Conservation (phyloP, 2,329 filamentous ascomycete species). For the Proliferodiscus dingleyae region DNA sequence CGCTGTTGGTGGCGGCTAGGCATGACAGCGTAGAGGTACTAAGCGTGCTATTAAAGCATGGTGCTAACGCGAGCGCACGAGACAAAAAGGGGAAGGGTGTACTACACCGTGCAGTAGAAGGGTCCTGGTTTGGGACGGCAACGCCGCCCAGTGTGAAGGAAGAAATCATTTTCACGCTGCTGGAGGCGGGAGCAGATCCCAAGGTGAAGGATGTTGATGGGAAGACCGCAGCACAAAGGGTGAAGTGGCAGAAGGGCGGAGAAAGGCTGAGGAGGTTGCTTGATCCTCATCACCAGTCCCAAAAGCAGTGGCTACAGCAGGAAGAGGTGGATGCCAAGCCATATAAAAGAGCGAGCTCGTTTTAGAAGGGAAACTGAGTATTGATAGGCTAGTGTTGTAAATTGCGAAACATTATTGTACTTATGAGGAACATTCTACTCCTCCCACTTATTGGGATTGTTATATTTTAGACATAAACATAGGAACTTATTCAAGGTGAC, state of each 20-base stretch:
- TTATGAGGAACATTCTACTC: too few relatives aligned
- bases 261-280: conserved; percentile 8
- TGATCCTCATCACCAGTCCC: too few relatives aligned
- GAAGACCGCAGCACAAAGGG: conserved; percentile 12
- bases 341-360: too few relatives aligned
- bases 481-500: too few relatives aligned
- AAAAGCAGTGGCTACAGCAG: too few relatives aligned
- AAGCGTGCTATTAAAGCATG: conserved; percentile 11
- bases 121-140: conserved; percentile 12
- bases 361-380: too few relatives aligned
- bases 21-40: conserved; percentile 14
- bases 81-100: conserved; percentile 16
- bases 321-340: too few relatives aligned
- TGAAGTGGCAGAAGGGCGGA: conserved; percentile 12
- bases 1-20: conserved; percentile 15
- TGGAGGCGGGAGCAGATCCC: conserved; percentile 18
- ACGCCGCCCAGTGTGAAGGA: conserved; percentile 9
- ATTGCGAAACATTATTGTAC: too few relatives aligned
- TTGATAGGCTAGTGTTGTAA: too few relatives aligned
- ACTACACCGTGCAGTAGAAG: conserved; percentile 19
- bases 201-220: conserved; percentile 11
- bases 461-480: too few relatives aligned
- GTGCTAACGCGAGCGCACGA: conserved; percentile 8
- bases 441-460: too few relatives aligned
- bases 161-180: conserved; percentile 13